These are phyloP conservation scores for Orychophragmus violaceus DNA, from an alignment of 345 rosid species.

Conservation along the genomic window DNA sequence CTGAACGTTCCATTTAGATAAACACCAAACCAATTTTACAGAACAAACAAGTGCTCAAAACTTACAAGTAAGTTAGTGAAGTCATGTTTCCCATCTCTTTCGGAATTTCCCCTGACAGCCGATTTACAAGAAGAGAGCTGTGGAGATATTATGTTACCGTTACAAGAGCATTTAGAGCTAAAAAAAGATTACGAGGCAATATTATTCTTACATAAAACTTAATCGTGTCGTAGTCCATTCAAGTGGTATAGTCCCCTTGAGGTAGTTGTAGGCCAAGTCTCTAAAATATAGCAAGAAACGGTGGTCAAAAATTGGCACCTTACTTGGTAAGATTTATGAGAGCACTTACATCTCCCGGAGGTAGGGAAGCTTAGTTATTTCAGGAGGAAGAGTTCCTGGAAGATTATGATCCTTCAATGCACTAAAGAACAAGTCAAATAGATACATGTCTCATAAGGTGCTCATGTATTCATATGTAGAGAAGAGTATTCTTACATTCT, in stretches of 20 bases:
- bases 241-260: slow-evolving; percentile 45
- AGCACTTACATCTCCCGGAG: slow-evolving; percentile 45
- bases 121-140: slow-evolving; percentile 52
- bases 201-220: slow-evolving; percentile 41
- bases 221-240: slow-evolving; percentile 50
- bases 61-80: slow-evolving; percentile 46
- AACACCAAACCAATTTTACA: slow-evolving; percentile 6
- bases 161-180: background rate
- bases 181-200: background rate
- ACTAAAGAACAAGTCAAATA: slow-evolving; percentile 30
- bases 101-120: slow-evolving; percentile 51
- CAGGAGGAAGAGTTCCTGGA: slow-evolving; percentile 55
- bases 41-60: slow-evolving; percentile 16
- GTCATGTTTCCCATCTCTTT: slow-evolving; percentile 41
- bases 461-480: too few relatives aligned
- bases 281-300: slow-evolving; percentile 24
- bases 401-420: slow-evolving; percentile 43
- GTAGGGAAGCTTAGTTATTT: slow-evolving; percentile 43
- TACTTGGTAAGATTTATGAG: too few relatives aligned
- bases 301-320: background rate
- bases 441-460: background rate
- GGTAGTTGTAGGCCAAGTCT: slow-evolving; percentile 53
- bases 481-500: slow-evolving; percentile 41
- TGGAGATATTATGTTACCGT: slow-evolving; percentile 12
- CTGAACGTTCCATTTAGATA: background rate